A percentile compares a stretch with the other conserved stretches of the same genome.
Evolutionary conservation across 495 filamentous ascomycete species (phyloP).

Genomic region (Opeltia flavorubescens): DNA sequence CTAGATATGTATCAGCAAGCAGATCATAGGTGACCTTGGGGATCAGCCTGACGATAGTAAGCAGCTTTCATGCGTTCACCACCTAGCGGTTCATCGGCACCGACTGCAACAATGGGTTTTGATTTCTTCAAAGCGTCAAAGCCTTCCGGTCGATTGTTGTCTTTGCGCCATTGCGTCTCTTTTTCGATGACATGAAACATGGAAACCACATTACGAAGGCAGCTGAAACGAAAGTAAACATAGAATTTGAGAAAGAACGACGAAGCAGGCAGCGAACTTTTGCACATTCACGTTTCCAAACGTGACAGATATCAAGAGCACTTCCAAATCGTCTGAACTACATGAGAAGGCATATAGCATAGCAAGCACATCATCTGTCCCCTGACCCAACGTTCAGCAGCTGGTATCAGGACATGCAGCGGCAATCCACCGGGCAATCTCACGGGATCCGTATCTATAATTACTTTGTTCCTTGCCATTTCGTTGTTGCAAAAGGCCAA

Average conservation of each 20-base stretch:
- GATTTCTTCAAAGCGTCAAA: conserved; percentile 52
- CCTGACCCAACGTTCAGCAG: conserved; percentile 32
- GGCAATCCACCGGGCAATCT: conserved; percentile 1
- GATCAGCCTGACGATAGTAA: conserved; percentile 61
- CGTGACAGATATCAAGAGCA: conserved; percentile 78
- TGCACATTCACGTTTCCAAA: conserved; percentile 85
- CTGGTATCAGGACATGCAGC: background rate
- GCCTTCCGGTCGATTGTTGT: conserved; percentile 46
- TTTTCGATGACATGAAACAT: conserved; percentile 88
- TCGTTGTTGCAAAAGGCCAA: too few relatives aligned
- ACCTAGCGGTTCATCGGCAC: conserved; percentile 71
- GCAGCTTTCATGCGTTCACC: conserved; percentile 75
- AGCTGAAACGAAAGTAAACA: conserved; percentile 32
- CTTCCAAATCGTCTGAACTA: conserved; percentile 70
- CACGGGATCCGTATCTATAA: conserved; percentile 89
- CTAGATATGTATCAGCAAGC: conserved; percentile 26
- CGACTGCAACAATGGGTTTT: conserved; percentile 75
- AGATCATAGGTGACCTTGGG: background rate
- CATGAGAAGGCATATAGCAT: conserved; percentile 73
- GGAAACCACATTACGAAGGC: conserved; percentile 76
- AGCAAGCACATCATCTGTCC: conserved; percentile 85
- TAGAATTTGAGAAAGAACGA: background rate
- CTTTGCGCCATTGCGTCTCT: conserved; percentile 71
- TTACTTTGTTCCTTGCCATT: conserved; percentile 48
- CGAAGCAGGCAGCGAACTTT: conserved; percentile 30